Conservation (phyloP, 345 rosid species). For the Ricinus communis region DNA sequence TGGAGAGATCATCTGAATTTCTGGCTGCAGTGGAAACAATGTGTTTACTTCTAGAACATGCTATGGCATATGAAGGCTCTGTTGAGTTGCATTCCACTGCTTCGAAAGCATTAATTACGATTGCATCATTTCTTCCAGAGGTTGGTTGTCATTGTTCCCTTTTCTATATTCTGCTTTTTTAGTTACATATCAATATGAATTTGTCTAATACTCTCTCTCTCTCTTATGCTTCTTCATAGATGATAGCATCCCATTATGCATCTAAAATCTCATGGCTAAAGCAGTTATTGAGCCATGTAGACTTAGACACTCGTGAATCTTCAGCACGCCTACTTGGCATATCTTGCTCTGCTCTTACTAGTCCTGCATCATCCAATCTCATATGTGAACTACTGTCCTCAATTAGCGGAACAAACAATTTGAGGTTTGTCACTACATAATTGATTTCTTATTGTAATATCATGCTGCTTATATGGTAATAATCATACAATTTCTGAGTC, state of each 20-base stretch:
- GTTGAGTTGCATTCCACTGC: slow-evolving; percentile 82
- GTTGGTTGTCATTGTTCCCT: slow-evolving; percentile 35
- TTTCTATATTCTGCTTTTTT: slow-evolving; percentile 10
- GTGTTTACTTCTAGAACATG: slow-evolving; percentile 82
- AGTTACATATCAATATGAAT: neutral
- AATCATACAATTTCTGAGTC: slow-evolving; percentile 13
- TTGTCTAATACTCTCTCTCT: slow-evolving; percentile 3
- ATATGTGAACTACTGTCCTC: slow-evolving; percentile 58
- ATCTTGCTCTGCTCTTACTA: slow-evolving; percentile 76
- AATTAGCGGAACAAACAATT: slow-evolving; percentile 47
- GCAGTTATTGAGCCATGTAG: slow-evolving; percentile 70
- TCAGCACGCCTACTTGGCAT: slow-evolving; percentile 87
- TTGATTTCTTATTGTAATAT: neutral
- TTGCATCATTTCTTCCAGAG: slow-evolving; percentile 81
- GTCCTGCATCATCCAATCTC: slow-evolving; percentile 50
- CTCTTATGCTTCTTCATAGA: slow-evolving; percentile 36
- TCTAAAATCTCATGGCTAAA: slow-evolving; percentile 72
- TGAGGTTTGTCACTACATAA: slow-evolving; percentile 48
- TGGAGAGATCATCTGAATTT: slow-evolving; percentile 56
- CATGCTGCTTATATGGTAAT: neutral
- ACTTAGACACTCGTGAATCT: slow-evolving; percentile 87
- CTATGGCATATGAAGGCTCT: slow-evolving; percentile 80
- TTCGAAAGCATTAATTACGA: slow-evolving; percentile 66
- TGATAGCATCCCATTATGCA: slow-evolving; percentile 68
- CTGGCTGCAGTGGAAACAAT: slow-evolving; percentile 58